Conservation (phyloP, 495 filamentous ascomycete species). For the Letharia columbiana region DNA sequence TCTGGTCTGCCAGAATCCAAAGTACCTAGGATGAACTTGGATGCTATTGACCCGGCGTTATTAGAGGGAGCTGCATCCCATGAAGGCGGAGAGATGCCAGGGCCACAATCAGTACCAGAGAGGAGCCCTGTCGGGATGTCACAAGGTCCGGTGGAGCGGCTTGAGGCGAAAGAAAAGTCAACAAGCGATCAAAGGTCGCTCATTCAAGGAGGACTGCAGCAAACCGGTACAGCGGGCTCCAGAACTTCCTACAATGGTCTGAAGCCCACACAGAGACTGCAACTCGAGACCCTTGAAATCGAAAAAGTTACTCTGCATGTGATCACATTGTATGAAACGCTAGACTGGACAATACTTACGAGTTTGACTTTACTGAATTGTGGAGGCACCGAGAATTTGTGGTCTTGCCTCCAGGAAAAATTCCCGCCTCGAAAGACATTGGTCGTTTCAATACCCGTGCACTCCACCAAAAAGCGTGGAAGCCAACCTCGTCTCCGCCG, state of each 20-base stretch:
- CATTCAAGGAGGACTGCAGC: background rate
- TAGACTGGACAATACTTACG: slow-evolving; percentile 76
- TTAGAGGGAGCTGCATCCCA: background rate
- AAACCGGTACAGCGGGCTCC: background rate
- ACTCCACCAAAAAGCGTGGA: slow-evolving; percentile 5
- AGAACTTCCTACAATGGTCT: background rate
- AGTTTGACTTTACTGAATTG: slow-evolving; percentile 77
- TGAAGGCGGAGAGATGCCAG: slow-evolving; percentile 6
- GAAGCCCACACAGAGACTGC: slow-evolving; percentile 39
- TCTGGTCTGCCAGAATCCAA: background rate
- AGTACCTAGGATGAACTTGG: background rate
- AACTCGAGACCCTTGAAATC: slow-evolving; percentile 67
- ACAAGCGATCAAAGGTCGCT: background rate
- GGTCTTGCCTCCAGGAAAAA: slow-evolving; percentile 65
- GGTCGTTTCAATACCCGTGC: slow-evolving; percentile 16
- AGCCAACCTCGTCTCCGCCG: slow-evolving; percentile 13
- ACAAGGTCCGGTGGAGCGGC: background rate
- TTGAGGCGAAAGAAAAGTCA: background rate
- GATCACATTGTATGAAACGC: slow-evolving; percentile 54
- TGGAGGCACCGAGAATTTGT: slow-evolving; percentile 67
- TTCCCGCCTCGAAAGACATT: slow-evolving; percentile 50
- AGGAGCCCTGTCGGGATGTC: background rate
- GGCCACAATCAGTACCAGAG: background rate
- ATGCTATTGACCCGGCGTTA: slow-evolving; percentile 18
- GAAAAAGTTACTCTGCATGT: slow-evolving; percentile 73